Conservation (phyloP, 768 basidiomycete genomes). For the Rhizopogon rudus region DNA sequence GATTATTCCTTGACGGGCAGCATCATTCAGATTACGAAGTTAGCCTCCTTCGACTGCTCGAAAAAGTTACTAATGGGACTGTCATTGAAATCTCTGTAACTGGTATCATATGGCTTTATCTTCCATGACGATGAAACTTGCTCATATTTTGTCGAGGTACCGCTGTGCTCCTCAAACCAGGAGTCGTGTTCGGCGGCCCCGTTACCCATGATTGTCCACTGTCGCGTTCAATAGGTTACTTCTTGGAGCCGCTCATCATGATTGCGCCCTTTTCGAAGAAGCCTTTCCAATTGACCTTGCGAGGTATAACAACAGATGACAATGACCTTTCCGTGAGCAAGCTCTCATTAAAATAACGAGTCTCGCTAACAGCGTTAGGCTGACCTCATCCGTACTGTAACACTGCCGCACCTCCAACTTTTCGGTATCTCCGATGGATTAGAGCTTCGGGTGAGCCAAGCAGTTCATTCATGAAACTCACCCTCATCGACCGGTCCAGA, state of each 20-base stretch:
- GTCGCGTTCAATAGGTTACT: constrained; percentile 90
- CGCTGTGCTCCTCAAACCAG: constrained; percentile 87
- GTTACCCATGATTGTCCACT: constrained; percentile 85
- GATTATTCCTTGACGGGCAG: neutral
- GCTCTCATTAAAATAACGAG: constrained; percentile 2
- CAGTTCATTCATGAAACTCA: neutral
- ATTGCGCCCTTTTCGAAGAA: constrained; percentile 92
- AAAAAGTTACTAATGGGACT: constrained; percentile 91
- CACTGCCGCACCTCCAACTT: constrained; percentile 83
- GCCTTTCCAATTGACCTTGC: constrained; percentile 73
- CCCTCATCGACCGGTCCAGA: constrained; percentile 39
- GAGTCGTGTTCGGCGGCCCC: constrained; percentile 80
- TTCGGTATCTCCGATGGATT: constrained; percentile 90
- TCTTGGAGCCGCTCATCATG: constrained; percentile 85
- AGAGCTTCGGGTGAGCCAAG: constrained; percentile 66
- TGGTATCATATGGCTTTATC: constrained; percentile 40
- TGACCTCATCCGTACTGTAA: constrained; percentile 85
- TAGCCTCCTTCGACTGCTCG: constrained; percentile 79
- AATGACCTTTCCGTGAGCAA: constrained; percentile 78
- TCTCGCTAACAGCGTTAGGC: constrained; percentile 42
- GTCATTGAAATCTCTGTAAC: constrained; percentile 95
- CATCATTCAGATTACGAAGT: constrained; percentile 77
- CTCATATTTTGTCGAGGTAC: constrained; percentile 54
- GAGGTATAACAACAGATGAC: constrained; percentile 91
- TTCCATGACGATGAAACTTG: neutral